Evolutionary conservation across 495 filamentous ascomycete species (phyloP), one percentile per base, ranked within the genome.

Genomic region (Talaromyces ruber): DNA sequence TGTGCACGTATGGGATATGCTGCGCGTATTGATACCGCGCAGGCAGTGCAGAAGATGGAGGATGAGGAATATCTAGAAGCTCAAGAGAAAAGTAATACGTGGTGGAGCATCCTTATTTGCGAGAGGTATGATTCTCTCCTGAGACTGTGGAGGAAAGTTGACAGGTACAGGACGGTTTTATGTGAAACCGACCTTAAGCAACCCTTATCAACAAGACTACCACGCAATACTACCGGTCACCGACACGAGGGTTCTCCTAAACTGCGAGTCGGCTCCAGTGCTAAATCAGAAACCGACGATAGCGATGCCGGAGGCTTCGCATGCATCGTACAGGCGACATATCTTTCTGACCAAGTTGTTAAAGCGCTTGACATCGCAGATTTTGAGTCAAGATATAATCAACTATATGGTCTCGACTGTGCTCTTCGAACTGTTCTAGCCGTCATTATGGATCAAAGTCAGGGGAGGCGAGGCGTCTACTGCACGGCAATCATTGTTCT

Each of bases 51-150:
- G 3, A 24, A 6, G 8, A 9, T 39, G 26, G 22, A 32, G 8
- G 47, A 51, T 25, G 63, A 67, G 47, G 57, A 47, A 45, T 37
- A 54, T 34, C 8, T 30, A 21, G 53, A 68, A 59, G 62, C 53
- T 24, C 53, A 64, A 64, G 71, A 74, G 54, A 70, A 71, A 30
- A 39, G 34, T 0, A 73, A 75, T 65, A 73, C 72, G 6, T 76
- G 69, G 72, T 74, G 71, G 71, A 71, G 67, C 16, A 63, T 74
- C 24, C 54, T 69, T 16, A 71, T 71, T 11, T 68, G 55, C 12
- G 70, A 72, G 58, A 58, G 70, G 68, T 72, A 52, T 34, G 9
- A 34, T 34, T 34, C n/a, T 12, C 6, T 14, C 12, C 18, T 47
- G 16, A 18, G 18, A 7, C 43, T 47, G 16, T 47, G 43, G 4